Base-by-base conservation (phyloP, 2,329 filamentous ascomycete genomes). In the Fusarium udum region DNA sequence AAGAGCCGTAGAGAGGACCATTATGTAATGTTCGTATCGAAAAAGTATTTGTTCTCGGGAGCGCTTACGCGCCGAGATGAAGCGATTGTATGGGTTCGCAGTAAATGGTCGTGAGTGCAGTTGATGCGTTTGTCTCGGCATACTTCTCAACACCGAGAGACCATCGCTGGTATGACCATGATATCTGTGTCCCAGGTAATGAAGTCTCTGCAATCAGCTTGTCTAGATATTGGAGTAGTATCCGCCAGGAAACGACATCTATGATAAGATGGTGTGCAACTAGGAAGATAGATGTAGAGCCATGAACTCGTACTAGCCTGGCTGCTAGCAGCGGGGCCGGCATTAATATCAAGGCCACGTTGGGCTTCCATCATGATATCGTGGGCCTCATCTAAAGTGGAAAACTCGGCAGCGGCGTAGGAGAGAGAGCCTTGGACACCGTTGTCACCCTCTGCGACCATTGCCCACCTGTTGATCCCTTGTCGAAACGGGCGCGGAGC, bases 201-300 rank as follows among this genome's bases (percentile, higher is more conserved):
- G 40, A 36, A 4, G 16, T n/a, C 3, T 31, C 40, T 0, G 18
- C 40, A 26, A 57, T 45, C 2, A 57, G 55, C 26, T 57, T 16
- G 56, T 72, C 69, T 1, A 70, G 40, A 15, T 70, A 63, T 34
- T 24, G 53, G 12, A 72, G 42, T 4, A 70, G 37, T 28, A 59
- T 42, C 2, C 67, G 45, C 69, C 69, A 70, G 7, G 69, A 72
- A 7, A 72, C 67, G 37, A 72, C 45, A 39, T 72, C 67, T 6
- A 72, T 61, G 4, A 70, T 45, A 56, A 72, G 61, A 42, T 72
- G 69, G 42, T 72, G 67, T 3, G 59, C 59, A 20, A 61, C 48
- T 22, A 72, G 11, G 46, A 70, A 67, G 6, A 72, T 37, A 11
- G 39, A 43, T 11, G 39, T 42, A 11, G 37, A 31, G 14, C 48